Base-by-base conservation (phyloP, 2,329 filamentous ascomycete genomes). In the Stagonosporopsis tanaceti region DNA sequence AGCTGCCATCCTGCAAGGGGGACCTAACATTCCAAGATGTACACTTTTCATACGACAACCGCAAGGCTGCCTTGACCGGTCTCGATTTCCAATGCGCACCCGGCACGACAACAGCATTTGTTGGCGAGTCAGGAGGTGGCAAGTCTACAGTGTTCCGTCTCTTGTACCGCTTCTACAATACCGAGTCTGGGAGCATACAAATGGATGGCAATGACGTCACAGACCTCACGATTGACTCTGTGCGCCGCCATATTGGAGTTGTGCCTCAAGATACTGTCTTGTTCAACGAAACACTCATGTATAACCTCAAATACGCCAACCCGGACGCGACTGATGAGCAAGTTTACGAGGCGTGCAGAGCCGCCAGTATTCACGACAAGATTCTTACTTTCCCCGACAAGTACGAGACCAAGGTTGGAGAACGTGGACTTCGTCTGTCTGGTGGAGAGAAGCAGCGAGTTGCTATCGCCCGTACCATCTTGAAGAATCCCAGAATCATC, bases 81-180 rank as follows among this genome's bases (percentile, higher is more conserved):
- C 83, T 99, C 46, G 89, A 86, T 62, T 98, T 99, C 77, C 88
- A 89, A 62, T 97, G 93, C 75, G 80, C 82, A 17, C 93, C 95
- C 2, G 95, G 95, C 50, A 97, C 93, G 0, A 98, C 93, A 0
- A 99, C 94, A 6, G 95, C 95, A 0, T 89, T 99, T 63, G 95
- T 99, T 17, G 95, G 95, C 62, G 94, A 98, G 76, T 98, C 94
- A 30, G 95, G 95, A 42, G 95, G 95, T 57, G 95, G 95, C 64
- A 99, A 99, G 77, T 98, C 94, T 2, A 99, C 95, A 0, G 86
- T 99, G 25, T 97, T 99, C 81, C 90, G 95, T 47, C 85, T 98
- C 46, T 88, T 99, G 74, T 98, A 97, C 82, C 90, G 95, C 17
- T 99, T 97, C 78, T 99, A 98, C 81, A 96, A 97, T 72, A 87